Evolutionary conservation across 495 filamentous ascomycete genomes (phyloP).

Genomic region (Lepraria neglecta): DNA sequence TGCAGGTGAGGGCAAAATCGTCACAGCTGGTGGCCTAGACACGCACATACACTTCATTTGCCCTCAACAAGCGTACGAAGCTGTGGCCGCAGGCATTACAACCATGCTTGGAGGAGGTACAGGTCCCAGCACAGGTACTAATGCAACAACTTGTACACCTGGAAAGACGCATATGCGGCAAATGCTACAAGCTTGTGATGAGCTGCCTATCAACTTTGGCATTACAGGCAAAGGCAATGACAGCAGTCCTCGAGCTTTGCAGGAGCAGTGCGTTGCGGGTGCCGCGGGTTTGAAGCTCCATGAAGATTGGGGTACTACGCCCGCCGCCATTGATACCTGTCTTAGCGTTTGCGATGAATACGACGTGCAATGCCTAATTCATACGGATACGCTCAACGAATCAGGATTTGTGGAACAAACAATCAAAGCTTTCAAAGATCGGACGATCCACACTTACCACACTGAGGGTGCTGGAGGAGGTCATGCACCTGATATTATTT

Average conservation of each 20-base stretch:
- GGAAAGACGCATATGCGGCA: conserved; percentile 75
- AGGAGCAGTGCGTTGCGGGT: conserved; percentile 77
- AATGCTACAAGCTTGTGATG: conserved; percentile 89
- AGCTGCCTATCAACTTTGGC: conserved; percentile 82
- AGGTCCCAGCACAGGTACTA: conserved; percentile 92
- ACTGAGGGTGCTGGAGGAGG: conserved; percentile 96
- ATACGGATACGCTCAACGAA: conserved; percentile 97
- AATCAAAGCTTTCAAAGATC: conserved; percentile 75
- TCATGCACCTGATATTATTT: conserved; percentile 95
- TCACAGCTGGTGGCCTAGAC: conserved; percentile 90
- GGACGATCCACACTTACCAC: conserved; percentile 97
- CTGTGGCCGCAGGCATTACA: conserved; percentile 81
- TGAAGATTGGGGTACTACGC: conserved; percentile 95
- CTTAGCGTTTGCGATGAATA: conserved; percentile 81
- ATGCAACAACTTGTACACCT: conserved; percentile 92
- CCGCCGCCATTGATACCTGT: conserved; percentile 87
- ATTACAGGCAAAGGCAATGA: conserved; percentile 98
- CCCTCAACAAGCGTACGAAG: conserved; percentile 86
- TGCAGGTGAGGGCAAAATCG: conserved; percentile 85
- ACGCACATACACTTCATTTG: conserved; percentile 96
- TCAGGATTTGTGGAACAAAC: conserved; percentile 95
- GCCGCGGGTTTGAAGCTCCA: conserved; percentile 91
- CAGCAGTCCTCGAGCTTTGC: conserved; percentile 59
- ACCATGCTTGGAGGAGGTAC: conserved; percentile 90
- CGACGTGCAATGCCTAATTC: conserved; percentile 92